Conservation (phyloP, 2,329 filamentous ascomycete genomes). For the Purpureocillium lavendulum region DNA sequence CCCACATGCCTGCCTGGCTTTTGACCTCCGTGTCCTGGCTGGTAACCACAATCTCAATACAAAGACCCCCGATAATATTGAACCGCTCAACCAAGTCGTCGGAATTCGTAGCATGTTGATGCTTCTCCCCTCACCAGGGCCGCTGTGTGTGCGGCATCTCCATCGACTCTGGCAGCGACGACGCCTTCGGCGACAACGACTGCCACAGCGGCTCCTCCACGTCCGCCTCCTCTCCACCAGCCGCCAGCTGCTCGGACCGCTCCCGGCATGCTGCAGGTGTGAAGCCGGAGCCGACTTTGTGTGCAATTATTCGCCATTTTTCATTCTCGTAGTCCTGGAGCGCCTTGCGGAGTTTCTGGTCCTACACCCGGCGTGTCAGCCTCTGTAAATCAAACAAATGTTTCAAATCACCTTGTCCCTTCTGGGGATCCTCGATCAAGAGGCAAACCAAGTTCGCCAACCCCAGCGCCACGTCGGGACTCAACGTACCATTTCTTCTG, state of each 20-base stretch:
- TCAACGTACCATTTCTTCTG: constrained; percentile 73
- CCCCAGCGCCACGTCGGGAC: background rate
- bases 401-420: background rate
- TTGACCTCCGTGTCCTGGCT: too few relatives aligned
- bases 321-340: constrained; percentile 84
- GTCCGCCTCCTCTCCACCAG: constrained; percentile 26
- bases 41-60: too few relatives aligned
- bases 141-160: constrained; percentile 11
- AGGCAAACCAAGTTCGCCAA: background rate
- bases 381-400: background rate
- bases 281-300: constrained; percentile 85
- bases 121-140: constrained; percentile 7
- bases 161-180: constrained; percentile 12
- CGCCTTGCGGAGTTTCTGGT: constrained; percentile 67
- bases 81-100: too few relatives aligned
- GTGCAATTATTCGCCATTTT: constrained; percentile 85
- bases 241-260: constrained; percentile 57
- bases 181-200: constrained; percentile 41
- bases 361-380: constrained; percentile 36
- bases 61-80: too few relatives aligned
- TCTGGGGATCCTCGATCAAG: background rate
- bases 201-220: constrained; percentile 39
- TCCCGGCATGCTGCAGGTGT: constrained; percentile 82
- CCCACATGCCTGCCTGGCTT: too few relatives aligned
- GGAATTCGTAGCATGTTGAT: background rate